These are phyloP conservation scores for Rhizopogon sp. DNA, from an alignment of 768 basidiomycete species.

Conservation along the genomic window DNA sequence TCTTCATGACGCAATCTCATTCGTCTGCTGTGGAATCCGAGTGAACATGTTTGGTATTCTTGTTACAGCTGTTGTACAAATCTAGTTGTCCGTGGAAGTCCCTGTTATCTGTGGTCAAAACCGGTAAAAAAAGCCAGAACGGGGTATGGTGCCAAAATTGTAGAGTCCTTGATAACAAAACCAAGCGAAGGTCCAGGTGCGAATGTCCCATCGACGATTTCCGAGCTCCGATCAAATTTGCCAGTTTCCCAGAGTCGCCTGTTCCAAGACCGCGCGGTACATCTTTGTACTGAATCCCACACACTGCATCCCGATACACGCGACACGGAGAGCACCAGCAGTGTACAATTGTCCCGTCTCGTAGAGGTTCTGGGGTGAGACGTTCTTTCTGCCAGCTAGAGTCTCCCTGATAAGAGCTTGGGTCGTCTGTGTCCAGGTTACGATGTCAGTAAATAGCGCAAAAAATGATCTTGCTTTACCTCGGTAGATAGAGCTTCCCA, in stretches of 20 bases:
- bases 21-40: neutral
- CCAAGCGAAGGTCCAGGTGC: neutral
- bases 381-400: constrained; percentile 63
- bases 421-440: constrained; percentile 42
- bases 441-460: neutral
- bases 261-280: constrained; percentile 63
- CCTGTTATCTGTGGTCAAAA: neutral
- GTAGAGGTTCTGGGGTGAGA: constrained; percentile 73
- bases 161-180: neutral
- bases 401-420: constrained; percentile 71
- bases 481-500: constrained; percentile 64
- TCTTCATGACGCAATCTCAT: neutral
- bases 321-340: constrained; percentile 66
- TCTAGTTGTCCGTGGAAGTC: neutral
- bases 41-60: neutral
- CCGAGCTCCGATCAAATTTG: neutral
- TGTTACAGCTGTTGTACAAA: neutral
- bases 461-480: constrained; percentile 31
- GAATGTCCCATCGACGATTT: neutral
- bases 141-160: neutral
- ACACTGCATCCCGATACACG: constrained; percentile 72
- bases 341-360: constrained; percentile 70
- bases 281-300: constrained; percentile 68
- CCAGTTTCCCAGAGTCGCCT: constrained; percentile 36
- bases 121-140: neutral